Base-by-base conservation (phyloP, 495 filamentous ascomycete species). In the Thermochaetoides thermophila region DNA sequence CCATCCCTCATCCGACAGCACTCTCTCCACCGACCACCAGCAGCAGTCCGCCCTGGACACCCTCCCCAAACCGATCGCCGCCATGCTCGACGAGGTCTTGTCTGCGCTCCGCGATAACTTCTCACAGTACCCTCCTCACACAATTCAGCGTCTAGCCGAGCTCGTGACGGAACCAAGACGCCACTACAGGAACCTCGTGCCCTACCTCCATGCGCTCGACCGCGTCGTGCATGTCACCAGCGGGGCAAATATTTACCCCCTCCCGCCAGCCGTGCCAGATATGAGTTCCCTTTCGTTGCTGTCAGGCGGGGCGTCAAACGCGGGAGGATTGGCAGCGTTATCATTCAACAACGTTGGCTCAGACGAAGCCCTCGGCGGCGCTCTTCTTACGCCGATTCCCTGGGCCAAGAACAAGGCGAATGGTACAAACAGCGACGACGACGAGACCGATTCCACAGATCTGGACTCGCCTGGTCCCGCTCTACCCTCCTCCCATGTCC, bases 191-290 rank as follows among this genome's bases (percentile, higher is more conserved):
- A 77, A 73, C 19, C 66, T 95, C 4, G 71, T 79, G 4, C 71
- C 83, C 15, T 97, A 85, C 51, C 74, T 97, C 36, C 78, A 84
- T 38, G 91, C 89, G 5, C 67, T 96, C 9, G 84, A 95, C 48
- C 79, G 91, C 32, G 82, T 93, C 11, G 74, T 95, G 22, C 84
- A 80, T 24, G 91, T 96, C 38, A 87, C 84, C n/a, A 86, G 78
- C 32, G 69, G 73, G 17, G 68, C 73, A 5, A 74, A 84, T 31
- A 60, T 75, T 12, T 97, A 93, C 52, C 89, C 91, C 0, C 70
- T 96, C 4, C 80, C 78, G 1, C 64, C 66, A 0, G 71, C 73
- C 3, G 48, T 68, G 2, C 59, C 61, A n/a, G 63, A 69, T 26
- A 50, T 63, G 23, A 53, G 70, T 44, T 45, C 44, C 39, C 47